These are phyloP conservation scores for Lumnitzera littorea DNA, from an alignment of 345 rosid species.

Conservation along the genomic window DNA sequence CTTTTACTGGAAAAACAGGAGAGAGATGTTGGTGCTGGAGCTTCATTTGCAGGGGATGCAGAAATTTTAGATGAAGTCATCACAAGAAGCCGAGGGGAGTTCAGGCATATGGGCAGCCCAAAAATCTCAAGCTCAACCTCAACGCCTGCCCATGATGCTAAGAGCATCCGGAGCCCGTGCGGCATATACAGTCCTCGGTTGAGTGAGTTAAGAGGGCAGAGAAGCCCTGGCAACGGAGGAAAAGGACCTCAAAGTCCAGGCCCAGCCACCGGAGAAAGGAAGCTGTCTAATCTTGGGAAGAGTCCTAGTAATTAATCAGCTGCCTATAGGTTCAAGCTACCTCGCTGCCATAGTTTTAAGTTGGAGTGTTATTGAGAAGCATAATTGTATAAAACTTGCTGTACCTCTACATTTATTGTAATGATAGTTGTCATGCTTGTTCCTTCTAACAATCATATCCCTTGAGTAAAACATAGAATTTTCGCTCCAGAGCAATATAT, in stretches of 20 bases:
- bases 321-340: background rate
- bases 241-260: conserved; percentile 49
- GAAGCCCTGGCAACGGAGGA: conserved; percentile 45
- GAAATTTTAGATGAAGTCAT: conserved; percentile 87
- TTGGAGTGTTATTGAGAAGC: no score
- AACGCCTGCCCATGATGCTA: conserved; percentile 46
- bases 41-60: conserved; percentile 46
- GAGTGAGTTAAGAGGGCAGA: conserved; percentile 52
- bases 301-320: conserved; percentile 36
- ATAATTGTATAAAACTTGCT: no score
- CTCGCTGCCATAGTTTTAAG: no score
- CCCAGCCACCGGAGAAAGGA: conserved; percentile 36
- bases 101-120: conserved; percentile 66
- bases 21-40: conserved; percentile 44
- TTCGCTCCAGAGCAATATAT: no score
- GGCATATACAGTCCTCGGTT: conserved; percentile 50
- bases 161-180: conserved; percentile 39
- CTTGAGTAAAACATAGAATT: no score
- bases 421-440: no score
- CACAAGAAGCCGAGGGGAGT: conserved; percentile 92
- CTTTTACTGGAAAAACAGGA: conserved; percentile 26
- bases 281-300: conserved; percentile 49
- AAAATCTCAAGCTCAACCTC: conserved; percentile 63
- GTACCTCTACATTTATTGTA: no score
- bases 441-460: no score